A percentile compares a stretch with the other conserved stretches of the same genome.
Evolutionary conservation across 2,329 filamentous ascomycete genomes (phyloP).

Genomic region (Beauveria brongniartii): DNA sequence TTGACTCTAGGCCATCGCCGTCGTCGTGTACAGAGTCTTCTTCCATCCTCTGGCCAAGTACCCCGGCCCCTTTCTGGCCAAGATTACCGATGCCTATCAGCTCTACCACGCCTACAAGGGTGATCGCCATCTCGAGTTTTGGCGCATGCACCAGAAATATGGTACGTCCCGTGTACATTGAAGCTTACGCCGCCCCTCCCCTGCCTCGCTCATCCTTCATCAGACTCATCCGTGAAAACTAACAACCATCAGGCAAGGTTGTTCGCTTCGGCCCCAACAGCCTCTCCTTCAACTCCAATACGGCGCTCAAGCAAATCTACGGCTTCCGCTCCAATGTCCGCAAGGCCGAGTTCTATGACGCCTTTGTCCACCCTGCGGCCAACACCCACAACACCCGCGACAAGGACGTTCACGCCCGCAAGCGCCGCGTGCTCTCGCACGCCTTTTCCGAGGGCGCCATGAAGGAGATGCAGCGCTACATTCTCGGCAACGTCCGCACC

Average conservation of each 20-base stretch:
- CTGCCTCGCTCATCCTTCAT: background rate
- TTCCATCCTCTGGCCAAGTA: slow-evolving; percentile 59
- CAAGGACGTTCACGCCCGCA: slow-evolving; percentile 60
- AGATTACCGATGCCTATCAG: slow-evolving; percentile 55
- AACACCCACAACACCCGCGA: slow-evolving; percentile 69
- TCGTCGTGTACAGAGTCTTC: slow-evolving; percentile 49
- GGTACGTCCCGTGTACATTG: slow-evolving; percentile 33
- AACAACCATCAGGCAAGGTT: slow-evolving; percentile 37
- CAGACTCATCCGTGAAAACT: background rate
- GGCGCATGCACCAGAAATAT: slow-evolving; percentile 62
- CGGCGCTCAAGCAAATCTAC: slow-evolving; percentile 59
- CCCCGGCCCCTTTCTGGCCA: slow-evolving; percentile 55
- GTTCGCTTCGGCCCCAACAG: slow-evolving; percentile 76
- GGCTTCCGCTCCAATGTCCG: slow-evolving; percentile 54
- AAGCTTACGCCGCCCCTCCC: background rate
- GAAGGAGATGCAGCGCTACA: slow-evolving; percentile 60
- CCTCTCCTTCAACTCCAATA: slow-evolving; percentile 67
- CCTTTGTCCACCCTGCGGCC: slow-evolving; percentile 60
- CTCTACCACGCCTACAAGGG: slow-evolving; percentile 70
- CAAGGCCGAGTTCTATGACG: slow-evolving; percentile 67
- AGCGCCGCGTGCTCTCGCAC: slow-evolving; percentile 63
- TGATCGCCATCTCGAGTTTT: slow-evolving; percentile 65
- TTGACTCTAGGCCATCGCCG: slow-evolving; percentile 25
- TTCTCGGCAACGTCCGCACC: slow-evolving; percentile 56
- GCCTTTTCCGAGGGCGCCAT: slow-evolving; percentile 61